Base-by-base conservation (phyloP, 768 basidiomycete genomes). In the Dioszegia aurantiaca region DNA sequence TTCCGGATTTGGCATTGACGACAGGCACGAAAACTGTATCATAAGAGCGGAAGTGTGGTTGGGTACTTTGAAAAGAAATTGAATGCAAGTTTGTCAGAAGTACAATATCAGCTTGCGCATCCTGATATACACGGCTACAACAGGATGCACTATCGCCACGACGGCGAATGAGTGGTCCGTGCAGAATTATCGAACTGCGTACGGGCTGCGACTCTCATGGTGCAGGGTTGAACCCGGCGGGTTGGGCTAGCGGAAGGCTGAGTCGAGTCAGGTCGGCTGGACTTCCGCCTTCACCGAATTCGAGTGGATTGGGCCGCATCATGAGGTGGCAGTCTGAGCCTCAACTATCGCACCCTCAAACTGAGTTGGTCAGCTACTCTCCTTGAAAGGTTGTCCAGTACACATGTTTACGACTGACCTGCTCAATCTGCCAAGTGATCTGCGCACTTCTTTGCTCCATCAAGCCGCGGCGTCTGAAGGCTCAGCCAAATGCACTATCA, bases 351-450 rank as follows among this genome's bases (percentile, higher is more conserved):
- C 59, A 16, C 59, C 59, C 8, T 56, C 45, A 28, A 61, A 61
- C 59, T 61, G 40, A 4, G 14, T 23, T 16, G 0, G 43, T 60
- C 21, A 36, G 53, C 39, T 17, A 16, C 28, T 1, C 17, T 11
- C 9, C 10, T 30, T 14, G 19, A 28, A 23, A 11, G 9, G 4
- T 36, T 30, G 17, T 9, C 31, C 24, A 31, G 9, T 24, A 62
- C 66, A n/a, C n/a, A n/a, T n/a, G n/a, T n/a, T n/a, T n/a, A n/a
- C n/a, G n/a, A n/a, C n/a, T 51, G 17, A 65, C 67, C 46, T 65
- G 63, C 19, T 56, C 60, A 23, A 68, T 59, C 52, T 68, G 63
- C 67, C 67, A 68, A 8, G 58, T 55, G 17, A 64, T 30, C 17
- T 61, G 42, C 11, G 49, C 61, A 40, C 64, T 59, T 49, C 59